Percentiles rank a stretch among this genome's conserved stretches.
These are phyloP conservation scores for Xylariaceae sp. DNA, from an alignment of 2,329 filamentous ascomycete species.

Conservation along the genomic window DNA sequence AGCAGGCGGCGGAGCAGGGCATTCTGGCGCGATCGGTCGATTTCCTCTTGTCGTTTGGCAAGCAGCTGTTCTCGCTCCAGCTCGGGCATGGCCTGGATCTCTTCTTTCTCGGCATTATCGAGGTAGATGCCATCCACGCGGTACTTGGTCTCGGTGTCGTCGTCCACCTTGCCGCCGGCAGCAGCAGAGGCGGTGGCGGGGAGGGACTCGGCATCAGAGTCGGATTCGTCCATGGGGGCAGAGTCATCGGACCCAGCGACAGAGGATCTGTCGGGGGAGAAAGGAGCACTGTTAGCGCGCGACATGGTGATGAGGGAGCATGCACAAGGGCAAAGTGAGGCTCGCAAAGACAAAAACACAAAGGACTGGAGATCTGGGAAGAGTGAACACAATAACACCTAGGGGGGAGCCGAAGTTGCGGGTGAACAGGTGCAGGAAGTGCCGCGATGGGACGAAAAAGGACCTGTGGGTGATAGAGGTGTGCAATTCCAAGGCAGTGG, in stretches of 20 bases:
- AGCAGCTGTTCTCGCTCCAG: constrained; percentile 88
- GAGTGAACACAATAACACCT: too few species aligned
- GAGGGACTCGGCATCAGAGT: constrained; percentile 73
- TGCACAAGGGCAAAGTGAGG: too few species aligned
- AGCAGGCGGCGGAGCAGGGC: constrained; percentile 76
- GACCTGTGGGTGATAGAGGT: too few species aligned
- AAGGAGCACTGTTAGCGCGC: too few species aligned
- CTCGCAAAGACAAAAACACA: too few species aligned
- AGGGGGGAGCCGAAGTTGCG: too few species aligned
- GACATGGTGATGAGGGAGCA: too few species aligned
- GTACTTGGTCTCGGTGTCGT: constrained; percentile 61
- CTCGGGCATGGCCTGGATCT: constrained; percentile 84
- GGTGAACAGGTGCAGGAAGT: too few species aligned
- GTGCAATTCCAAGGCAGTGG: too few species aligned
- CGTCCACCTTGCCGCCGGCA: constrained; percentile 34
- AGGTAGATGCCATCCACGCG: constrained; percentile 86
- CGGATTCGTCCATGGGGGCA: constrained; percentile 86
- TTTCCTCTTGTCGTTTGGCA: constrained; percentile 79
- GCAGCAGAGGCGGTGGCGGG: constrained; percentile 40
- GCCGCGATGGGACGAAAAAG: too few species aligned
- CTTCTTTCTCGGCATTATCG: constrained; percentile 68
- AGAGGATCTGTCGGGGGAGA: constrained; percentile 57
- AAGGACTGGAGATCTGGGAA: too few species aligned
- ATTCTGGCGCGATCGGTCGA: constrained; percentile 80
- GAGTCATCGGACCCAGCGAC: constrained; percentile 72